Evolutionary conservation across 1,284 basidiomycete species (phyloP), one percentile per base, ranked within the genome.

Genomic region (Cryptococcus sp.): DNA sequence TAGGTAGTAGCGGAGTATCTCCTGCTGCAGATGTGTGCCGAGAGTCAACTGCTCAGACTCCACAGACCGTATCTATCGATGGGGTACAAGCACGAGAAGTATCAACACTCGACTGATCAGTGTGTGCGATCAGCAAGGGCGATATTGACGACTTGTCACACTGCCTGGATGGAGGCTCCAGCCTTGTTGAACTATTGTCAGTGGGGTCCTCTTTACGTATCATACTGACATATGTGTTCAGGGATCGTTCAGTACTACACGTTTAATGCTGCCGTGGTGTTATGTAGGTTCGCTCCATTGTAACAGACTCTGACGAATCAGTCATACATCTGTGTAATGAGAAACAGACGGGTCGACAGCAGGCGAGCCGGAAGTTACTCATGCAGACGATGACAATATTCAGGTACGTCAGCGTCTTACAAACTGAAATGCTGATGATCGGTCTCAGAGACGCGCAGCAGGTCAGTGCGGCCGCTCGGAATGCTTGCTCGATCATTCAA

Each of bases 271-370:
- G 46, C 53, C 20, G 53, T 55, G 15, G 53, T 55, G 11, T 49
- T 55, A 11, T 55, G 53, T 55, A 39, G 29, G 53, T 49, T n/a
- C 3, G 7, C 17, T 13, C 7, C 38, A 5, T 16, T 22, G 17
- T 10, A 2, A 20, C n/a, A 19, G 20, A 7, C 26, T 7, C 29
- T 43, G 3, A 46, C 39, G 15, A 15, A 3, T 19, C 37, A 55
- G 53, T 55, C 46, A 55, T 55, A 19, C 53, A 55, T 41, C 37
- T 55, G 20, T 55, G 53, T 39, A 40, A 26, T n/a, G 37, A 38
- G 5, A 46, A 48, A 11, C 23, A 17, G 6, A 16, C 46, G 5
- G 26, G 49, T 15, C 17, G 38, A 16, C 46, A 55, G 26, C 23
- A 26, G 17, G 39, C 53, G 17, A 26, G 46, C 29, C 29, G 29